These are phyloP conservation scores for Phaeoacremonium minimum DNA, from an alignment of 2,329 filamentous ascomycete genomes.

Conservation along the genomic window DNA sequence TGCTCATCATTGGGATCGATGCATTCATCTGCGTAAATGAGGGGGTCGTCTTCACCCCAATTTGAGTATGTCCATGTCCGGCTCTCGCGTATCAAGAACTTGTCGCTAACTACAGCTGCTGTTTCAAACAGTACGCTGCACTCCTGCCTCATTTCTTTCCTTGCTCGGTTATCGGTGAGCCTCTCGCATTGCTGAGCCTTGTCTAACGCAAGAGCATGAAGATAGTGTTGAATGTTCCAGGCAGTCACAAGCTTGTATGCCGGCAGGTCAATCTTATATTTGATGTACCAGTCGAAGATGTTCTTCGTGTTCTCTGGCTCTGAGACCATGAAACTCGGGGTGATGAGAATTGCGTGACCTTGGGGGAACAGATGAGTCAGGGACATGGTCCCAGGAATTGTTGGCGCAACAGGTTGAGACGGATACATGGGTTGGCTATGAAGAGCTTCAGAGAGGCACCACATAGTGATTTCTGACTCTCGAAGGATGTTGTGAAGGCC, in stretches of 20 bases:
- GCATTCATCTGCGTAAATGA: slow-evolving; percentile 39
- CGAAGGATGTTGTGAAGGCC: slow-evolving; percentile 26
- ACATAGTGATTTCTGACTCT: slow-evolving; percentile 25
- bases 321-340: slow-evolving; percentile 43
- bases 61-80: slow-evolving; percentile 11
- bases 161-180: slow-evolving; percentile 5
- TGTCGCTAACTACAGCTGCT: slow-evolving; percentile 3
- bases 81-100: slow-evolving; percentile 17
- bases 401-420: slow-evolving; percentile 15
- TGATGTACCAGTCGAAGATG: slow-evolving; percentile 36
- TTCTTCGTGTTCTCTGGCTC: slow-evolving; percentile 32
- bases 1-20: slow-evolving; percentile 59
- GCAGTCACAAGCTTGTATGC: slow-evolving; percentile 28
- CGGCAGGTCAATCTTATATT: slow-evolving; percentile 11
- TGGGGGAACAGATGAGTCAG: slow-evolving; percentile 37
- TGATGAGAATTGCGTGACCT: slow-evolving; percentile 40
- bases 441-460: slow-evolving; percentile 33
- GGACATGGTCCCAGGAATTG: slow-evolving; percentile 24
- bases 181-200: slow-evolving; percentile 18
- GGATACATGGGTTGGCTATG: slow-evolving; percentile 21
- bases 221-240: slow-evolving; percentile 26
- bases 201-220: slow-evolving; percentile 27
- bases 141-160: slow-evolving; percentile 1
- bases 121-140: slow-evolving; percentile 1
- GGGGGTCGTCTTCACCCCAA: slow-evolving; percentile 25